Conservation (phyloP, 2,329 filamentous ascomycete genomes). For the Thielaviopsis ethacetica region DNA sequence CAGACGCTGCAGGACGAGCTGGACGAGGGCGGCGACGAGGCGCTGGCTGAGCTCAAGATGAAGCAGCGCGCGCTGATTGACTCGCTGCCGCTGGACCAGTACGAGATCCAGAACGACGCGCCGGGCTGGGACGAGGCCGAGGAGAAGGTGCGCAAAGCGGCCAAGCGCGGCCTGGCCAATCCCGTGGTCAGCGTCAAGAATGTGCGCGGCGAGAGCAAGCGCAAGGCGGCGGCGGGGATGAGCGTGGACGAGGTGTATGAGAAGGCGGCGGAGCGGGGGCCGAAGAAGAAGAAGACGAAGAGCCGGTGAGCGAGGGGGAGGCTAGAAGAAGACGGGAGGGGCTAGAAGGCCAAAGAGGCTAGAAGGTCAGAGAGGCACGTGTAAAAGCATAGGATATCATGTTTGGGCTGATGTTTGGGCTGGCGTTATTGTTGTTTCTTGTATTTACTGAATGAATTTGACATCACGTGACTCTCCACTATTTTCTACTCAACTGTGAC, state of each 20-base stretch:
- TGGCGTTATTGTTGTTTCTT: too few relatives aligned
- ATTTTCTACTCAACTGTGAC: too few relatives aligned
- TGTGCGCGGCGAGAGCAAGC: slow-evolving; percentile 32
- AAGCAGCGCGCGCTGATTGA: slow-evolving; percentile 83
- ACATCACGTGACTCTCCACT: neutral
- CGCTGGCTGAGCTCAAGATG: slow-evolving; percentile 51
- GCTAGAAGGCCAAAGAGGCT: slow-evolving; percentile 41
- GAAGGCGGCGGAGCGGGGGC: slow-evolving; percentile 27
- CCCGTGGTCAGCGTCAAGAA: slow-evolving; percentile 74
- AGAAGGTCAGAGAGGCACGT: slow-evolving; percentile 6
- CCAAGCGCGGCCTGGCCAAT: slow-evolving; percentile 40
- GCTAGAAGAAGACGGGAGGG: slow-evolving; percentile 31
- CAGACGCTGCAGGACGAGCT: slow-evolving; percentile 65
- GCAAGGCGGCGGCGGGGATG: slow-evolving; percentile 47
- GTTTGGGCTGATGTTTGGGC: neutral
- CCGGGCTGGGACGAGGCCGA: slow-evolving; percentile 55
- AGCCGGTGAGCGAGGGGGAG: slow-evolving; percentile 35
- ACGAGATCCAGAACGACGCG: slow-evolving; percentile 46
- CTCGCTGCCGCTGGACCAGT: slow-evolving; percentile 71
- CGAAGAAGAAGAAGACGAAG: slow-evolving; percentile 40
- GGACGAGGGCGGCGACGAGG: slow-evolving; percentile 65
- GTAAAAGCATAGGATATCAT: neutral
- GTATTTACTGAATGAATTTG: too few relatives aligned
- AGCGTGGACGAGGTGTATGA: slow-evolving; percentile 48
- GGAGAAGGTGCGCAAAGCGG: slow-evolving; percentile 50